These are phyloP conservation scores for Chrysoporthe cubensis DNA, from an alignment of 2,329 filamentous ascomycete genomes.

Conservation along the genomic window DNA sequence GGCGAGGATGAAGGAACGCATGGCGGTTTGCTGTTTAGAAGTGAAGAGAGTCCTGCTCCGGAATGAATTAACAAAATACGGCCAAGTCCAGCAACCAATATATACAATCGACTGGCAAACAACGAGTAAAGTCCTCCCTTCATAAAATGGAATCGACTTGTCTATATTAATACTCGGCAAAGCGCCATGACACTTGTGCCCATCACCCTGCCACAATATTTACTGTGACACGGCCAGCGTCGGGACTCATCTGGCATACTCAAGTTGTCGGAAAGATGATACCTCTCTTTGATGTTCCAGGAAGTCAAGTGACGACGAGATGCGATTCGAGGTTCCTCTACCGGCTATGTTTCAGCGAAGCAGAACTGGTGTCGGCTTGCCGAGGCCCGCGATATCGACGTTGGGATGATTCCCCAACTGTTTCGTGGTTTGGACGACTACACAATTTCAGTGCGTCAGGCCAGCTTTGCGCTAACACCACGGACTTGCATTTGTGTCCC, in stretches of 20 bases:
- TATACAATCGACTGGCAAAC: conserved; percentile 7
- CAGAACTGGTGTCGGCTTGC: conserved; percentile 23
- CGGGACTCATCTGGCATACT: neutral
- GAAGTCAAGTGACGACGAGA: neutral
- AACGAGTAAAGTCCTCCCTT: no score
- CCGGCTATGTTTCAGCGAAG: conserved; percentile 17
- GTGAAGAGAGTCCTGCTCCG: neutral
- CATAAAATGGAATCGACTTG: neutral
- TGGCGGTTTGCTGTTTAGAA: neutral
- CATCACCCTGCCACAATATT: neutral
- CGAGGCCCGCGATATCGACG: conserved; percentile 19
- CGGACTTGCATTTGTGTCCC: neutral
- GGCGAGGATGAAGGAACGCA: conserved; percentile 23
- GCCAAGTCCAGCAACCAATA: conserved; percentile 2
- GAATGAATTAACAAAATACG: neutral
- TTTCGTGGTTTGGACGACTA: conserved; percentile 25
- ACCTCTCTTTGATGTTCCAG: no score
- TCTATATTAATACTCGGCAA: neutral
- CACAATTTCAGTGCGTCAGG: conserved; percentile 6
- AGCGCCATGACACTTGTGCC: neutral
- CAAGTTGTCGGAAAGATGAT: neutral
- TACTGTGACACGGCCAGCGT: no score
- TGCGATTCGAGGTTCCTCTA: conserved; percentile 21
- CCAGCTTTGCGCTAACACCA: neutral
- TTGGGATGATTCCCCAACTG: conserved; percentile 24